A percentile compares a stretch with the other conserved stretches of the same genome.
Evolutionary conservation across 2,329 filamentous ascomycete species (phyloP).

Genomic region (Colletotrichum orbiculare): DNA sequence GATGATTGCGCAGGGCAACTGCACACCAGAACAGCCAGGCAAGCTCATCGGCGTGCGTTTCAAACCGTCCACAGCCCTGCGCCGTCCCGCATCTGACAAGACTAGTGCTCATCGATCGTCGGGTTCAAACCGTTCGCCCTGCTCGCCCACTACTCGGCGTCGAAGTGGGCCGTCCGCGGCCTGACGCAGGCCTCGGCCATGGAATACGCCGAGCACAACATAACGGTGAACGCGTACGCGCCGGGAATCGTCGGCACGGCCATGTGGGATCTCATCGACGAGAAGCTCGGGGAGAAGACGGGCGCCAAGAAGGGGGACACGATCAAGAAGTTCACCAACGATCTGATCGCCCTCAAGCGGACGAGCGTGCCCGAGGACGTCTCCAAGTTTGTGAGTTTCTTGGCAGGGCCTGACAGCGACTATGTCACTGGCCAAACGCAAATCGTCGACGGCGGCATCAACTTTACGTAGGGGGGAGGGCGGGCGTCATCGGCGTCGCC

Average conservation of each 20-base stretch:
- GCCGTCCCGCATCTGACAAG: too few relatives aligned
- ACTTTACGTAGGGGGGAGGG: conserved; percentile 9
- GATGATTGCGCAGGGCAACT: conserved; percentile 65
- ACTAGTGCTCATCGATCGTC: conserved; percentile 58
- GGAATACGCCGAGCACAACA: conserved; percentile 71
- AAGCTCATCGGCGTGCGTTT: conserved; percentile 53
- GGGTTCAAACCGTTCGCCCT: conserved; percentile 70
- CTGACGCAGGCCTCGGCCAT: conserved; percentile 71
- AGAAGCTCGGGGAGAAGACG: conserved; percentile 56
- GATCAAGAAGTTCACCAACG: conserved; percentile 63
- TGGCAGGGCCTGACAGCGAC: conserved; percentile 68
- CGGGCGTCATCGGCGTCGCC: too few relatives aligned
- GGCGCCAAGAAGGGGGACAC: conserved; percentile 57
- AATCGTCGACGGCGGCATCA: conserved; percentile 66
- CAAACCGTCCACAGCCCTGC: too few relatives aligned
- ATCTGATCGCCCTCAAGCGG: conserved; percentile 67
- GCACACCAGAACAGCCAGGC: conserved; percentile 48
- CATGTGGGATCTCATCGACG: conserved; percentile 78
- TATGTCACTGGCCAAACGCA: conserved; percentile 75
- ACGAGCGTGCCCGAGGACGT: conserved; percentile 73
- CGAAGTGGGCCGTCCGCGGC: conserved; percentile 75
- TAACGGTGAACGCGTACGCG: conserved; percentile 75
- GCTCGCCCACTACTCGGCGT: conserved; percentile 71
- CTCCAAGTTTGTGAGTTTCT: conserved; percentile 69
- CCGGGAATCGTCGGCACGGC: conserved; percentile 74